These are phyloP conservation scores for Allodekkera sacchari DNA, from an alignment of 805 yeast genomes.

Conservation along the genomic window DNA sequence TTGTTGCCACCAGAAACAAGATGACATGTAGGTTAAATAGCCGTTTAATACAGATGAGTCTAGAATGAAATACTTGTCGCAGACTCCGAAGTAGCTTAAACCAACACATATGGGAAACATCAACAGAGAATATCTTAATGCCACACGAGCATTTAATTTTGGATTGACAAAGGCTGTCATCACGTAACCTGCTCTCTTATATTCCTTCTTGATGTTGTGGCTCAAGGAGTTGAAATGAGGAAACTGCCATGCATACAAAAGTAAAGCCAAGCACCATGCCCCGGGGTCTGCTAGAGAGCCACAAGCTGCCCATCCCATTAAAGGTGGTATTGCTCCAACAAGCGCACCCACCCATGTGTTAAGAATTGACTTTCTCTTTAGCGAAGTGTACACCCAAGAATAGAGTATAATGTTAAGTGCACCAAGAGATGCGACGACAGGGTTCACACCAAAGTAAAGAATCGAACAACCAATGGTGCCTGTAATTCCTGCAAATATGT, in stretches of 20 bases:
- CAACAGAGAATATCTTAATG: slow-evolving; percentile 78
- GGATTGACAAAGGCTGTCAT: slow-evolving; percentile 96
- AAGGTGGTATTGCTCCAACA: slow-evolving; percentile 98
- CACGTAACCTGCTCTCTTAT: slow-evolving; percentile 89
- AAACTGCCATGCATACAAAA: slow-evolving; percentile 95
- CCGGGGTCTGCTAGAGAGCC: slow-evolving; percentile 77
- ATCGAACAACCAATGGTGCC: slow-evolving; percentile 67
- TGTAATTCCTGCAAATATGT: slow-evolving; percentile 62
- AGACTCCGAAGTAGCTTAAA: slow-evolving; percentile 64
- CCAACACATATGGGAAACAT: slow-evolving; percentile 94
- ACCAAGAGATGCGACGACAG: slow-evolving; percentile 79
- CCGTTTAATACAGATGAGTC: slow-evolving; percentile 79
- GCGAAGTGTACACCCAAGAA: slow-evolving; percentile 84
- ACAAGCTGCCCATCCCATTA: slow-evolving; percentile 99
- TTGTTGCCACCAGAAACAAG: slow-evolving; percentile 81
- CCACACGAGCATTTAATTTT: slow-evolving; percentile 83
- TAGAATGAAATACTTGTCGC: slow-evolving; percentile 72
- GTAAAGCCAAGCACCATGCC: slow-evolving; percentile 87
- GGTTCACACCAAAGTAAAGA: slow-evolving; percentile 74
- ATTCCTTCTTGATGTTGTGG: slow-evolving; percentile 81
- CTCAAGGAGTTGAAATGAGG: slow-evolving; percentile 94
- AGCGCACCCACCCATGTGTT: slow-evolving; percentile 99
- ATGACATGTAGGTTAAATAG: slow-evolving; percentile 78
- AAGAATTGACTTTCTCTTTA: slow-evolving; percentile 74
- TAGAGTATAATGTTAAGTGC: slow-evolving; percentile 71